These are phyloP conservation scores for Beauveria medogensis DNA, from an alignment of 2,329 filamentous ascomycete species.

Conservation along the genomic window DNA sequence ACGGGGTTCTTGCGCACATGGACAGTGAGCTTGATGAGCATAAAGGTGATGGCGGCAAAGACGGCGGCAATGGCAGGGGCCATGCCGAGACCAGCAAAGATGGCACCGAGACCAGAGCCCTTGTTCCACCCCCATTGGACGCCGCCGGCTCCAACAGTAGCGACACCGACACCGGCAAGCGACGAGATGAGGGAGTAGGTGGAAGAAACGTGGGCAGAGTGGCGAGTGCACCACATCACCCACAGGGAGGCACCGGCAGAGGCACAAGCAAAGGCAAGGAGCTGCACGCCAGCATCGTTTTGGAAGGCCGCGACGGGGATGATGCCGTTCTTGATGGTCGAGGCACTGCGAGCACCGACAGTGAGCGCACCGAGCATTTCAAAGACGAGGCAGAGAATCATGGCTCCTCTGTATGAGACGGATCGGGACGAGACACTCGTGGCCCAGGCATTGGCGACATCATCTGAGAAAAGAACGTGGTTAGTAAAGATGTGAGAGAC, in stretches of 20 bases:
- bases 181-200: conserved; percentile 65
- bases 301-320: conserved; percentile 53
- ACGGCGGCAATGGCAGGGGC: conserved; percentile 58
- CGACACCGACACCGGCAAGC: conserved; percentile 61
- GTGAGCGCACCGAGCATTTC: conserved; percentile 60
- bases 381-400: conserved; percentile 58
- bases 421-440: conserved; percentile 76
- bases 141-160: conserved; percentile 50
- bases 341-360: conserved; percentile 61
- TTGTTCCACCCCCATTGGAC: conserved; percentile 64
- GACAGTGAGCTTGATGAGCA: conserved; percentile 63
- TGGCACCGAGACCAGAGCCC: conserved; percentile 62
- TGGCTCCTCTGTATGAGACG: conserved; percentile 60
- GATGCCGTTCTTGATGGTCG: conserved; percentile 74
- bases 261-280: conserved; percentile 59
- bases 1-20: conserved; percentile 65
- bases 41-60: conserved; percentile 62
- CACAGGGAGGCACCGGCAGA: conserved; percentile 58
- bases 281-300: conserved; percentile 55
- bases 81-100: conserved; percentile 64
- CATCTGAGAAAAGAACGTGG: conserved; percentile 40
- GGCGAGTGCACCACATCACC: conserved; percentile 73
- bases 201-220: conserved; percentile 66
- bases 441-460: conserved; percentile 79
- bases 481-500: background rate